phyloP scores from a whole-genome alignment of 306 rosid species.

The Quercus berberidifolia region DNA sequence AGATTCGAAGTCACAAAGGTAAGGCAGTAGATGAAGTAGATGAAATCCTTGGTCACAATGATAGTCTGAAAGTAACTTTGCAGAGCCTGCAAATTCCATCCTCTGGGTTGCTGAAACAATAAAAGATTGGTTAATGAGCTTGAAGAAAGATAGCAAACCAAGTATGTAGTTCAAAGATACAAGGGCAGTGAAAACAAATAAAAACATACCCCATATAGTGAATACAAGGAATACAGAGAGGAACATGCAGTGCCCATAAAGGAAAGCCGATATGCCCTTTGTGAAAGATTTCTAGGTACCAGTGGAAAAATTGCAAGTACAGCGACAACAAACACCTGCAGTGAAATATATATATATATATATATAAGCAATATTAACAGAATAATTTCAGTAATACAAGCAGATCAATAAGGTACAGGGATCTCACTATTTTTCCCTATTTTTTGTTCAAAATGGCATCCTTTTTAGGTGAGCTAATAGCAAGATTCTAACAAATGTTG shows the following conservation, averaged over 20 bases:
- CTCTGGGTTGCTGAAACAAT: slow-evolving; percentile 79
- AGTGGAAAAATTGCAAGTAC: slow-evolving; percentile 78
- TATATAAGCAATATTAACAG: slow-evolving; percentile 16
- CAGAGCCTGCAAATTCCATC: slow-evolving; percentile 86
- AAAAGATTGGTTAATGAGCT: slow-evolving; percentile 14
- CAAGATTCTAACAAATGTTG: too few relatives aligned
- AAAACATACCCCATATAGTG: slow-evolving; percentile 66
- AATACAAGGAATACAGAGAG: slow-evolving; percentile 73
- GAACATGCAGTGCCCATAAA: slow-evolving; percentile 87
- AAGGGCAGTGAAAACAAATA: slow-evolving; percentile 1
- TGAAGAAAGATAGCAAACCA: slow-evolving; percentile 14
- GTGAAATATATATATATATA: neutral
- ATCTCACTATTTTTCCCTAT: neutral
- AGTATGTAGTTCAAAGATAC: neutral
- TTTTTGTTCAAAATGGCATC: too few relatives aligned
- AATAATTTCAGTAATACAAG: neutral
- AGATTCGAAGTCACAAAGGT: slow-evolving; percentile 73
- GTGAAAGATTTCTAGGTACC: slow-evolving; percentile 70
- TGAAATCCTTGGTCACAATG: slow-evolving; percentile 74
- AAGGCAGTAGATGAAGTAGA: slow-evolving; percentile 79
- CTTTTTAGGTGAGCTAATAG: too few relatives aligned
- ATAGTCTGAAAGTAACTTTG: slow-evolving; percentile 82
- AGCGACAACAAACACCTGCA: slow-evolving; percentile 89
- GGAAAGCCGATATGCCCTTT: slow-evolving; percentile 86
- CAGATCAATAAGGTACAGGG: neutral